These are phyloP conservation scores for Metarhizium guizhouense DNA, from an alignment of 2,329 filamentous ascomycete species.

Conservation along the genomic window DNA sequence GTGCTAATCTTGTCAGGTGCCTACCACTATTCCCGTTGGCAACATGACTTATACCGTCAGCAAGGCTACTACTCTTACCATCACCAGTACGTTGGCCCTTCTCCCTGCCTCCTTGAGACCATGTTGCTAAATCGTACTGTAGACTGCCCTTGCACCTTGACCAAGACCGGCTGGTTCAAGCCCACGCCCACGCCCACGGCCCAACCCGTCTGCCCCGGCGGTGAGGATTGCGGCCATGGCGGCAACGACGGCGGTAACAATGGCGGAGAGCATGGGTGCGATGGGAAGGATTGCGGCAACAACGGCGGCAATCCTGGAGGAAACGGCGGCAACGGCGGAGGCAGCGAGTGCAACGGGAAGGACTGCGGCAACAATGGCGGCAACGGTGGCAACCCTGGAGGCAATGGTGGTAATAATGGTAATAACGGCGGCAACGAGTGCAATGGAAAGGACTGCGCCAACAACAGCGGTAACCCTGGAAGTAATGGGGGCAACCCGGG, in stretches of 20 bases:
- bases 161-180: neutral
- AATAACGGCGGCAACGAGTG: neutral
- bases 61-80: neutral
- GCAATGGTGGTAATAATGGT: neutral
- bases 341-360: neutral
- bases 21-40: neutral
- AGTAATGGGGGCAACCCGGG: no score
- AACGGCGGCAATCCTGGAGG: neutral
- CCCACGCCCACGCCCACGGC: neutral
- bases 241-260: neutral
- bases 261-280: neutral
- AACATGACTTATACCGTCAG: neutral
- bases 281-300: neutral
- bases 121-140: neutral
- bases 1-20: neutral
- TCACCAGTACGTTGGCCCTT: neutral
- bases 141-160: neutral
- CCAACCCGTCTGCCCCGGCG: neutral
- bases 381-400: neutral
- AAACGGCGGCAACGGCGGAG: neutral
- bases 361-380: neutral
- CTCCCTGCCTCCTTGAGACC: neutral
- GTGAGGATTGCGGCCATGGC: neutral
- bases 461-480: no score
- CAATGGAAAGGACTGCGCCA: no score